Percentiles rank a stretch among this genome's conserved stretches.
phyloP scores from a whole-genome alignment of 345 rosid genomes.

The Rhizophora mangle region DNA sequence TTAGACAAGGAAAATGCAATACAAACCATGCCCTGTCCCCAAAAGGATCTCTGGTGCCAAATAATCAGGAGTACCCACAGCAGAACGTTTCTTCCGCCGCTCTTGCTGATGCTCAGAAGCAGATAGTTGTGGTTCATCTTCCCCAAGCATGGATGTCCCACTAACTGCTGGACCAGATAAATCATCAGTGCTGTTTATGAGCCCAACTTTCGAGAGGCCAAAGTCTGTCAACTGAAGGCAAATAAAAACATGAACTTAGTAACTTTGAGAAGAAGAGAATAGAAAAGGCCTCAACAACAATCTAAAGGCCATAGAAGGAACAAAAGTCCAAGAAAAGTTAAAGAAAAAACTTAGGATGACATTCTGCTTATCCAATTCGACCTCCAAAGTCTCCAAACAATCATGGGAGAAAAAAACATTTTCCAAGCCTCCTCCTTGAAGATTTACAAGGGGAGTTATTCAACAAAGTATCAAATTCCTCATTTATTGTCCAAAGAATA shows the following conservation, averaged over 20 bases:
- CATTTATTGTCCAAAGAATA: too few relatives aligned
- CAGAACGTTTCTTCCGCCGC: constrained; percentile 92
- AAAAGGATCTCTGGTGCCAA: constrained; percentile 99
- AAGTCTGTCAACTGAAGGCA: constrained; percentile 71
- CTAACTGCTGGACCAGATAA: constrained; percentile 85
- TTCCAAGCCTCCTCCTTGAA: too few relatives aligned
- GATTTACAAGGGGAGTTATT: too few relatives aligned
- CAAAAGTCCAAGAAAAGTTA: too few relatives aligned
- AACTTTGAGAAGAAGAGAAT: background rate
- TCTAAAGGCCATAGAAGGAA: background rate
- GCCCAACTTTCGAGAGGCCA: constrained; percentile 94
- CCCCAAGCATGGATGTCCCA: constrained; percentile 82
- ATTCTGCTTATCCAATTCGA: too few relatives aligned
- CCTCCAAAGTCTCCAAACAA: too few relatives aligned
- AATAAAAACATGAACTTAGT: constrained; percentile 14
- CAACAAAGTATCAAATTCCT: too few relatives aligned
- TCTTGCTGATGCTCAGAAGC: constrained; percentile 62
- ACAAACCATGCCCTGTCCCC: constrained; percentile 99
- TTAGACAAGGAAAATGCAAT: constrained; percentile 28
- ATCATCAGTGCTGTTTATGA: constrained; percentile 98
- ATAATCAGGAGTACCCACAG: constrained; percentile 99
- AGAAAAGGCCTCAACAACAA: background rate
- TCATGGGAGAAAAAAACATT: too few relatives aligned
- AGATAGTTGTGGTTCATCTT: constrained; percentile 62
- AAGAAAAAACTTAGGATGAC: too few relatives aligned